Base-by-base conservation (phyloP, 2,329 filamentous ascomycete species). In the Cladosporium austrohemisphaericum region DNA sequence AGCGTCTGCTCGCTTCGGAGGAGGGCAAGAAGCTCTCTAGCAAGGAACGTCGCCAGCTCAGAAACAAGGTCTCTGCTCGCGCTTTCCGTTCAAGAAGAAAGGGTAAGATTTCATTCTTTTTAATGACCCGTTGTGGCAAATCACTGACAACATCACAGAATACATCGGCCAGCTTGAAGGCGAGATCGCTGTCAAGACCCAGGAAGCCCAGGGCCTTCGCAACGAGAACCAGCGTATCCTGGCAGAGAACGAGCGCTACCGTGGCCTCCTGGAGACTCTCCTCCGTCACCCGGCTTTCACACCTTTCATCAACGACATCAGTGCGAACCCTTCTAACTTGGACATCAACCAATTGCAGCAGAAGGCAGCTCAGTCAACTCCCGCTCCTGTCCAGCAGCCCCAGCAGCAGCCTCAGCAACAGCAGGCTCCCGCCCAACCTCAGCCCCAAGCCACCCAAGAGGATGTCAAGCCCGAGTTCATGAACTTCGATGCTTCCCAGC, bases 21-120 rank as follows among this genome's bases (percentile, higher is more conserved):
- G 92, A 96, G 72, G 93, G 92, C 62, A 98, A 98, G 84, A 96
- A 96, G 76, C 80, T 98, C n/a, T 93, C 85, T 71, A 95, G 89
- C 76, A 97, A 97, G 74, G 91, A 97, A 72, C 85, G 93, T 53
- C 85, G 93, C 58, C 93, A 97, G 71, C 79, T 98, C n/a, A 83
- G 93, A 56, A 98, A 98, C 80, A 98, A 98, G 74, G 93, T 98
- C 4, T 98, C 93, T 33, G 93, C 93, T 55, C 88, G 93, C 59
- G 92, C 92, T 44, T 98, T 98, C 83, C 86, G 93, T 50, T 96
- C 91, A n/a, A 80, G 93, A 61, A 86, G 93, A 78, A 98, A 98
- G 79, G 92, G 92, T 96, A 83, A 77, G 79, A 41, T 52, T 31
- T 19, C 14, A 26, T 56, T 20, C 31, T 37, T 29, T 36, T 20